Base-by-base conservation (phyloP, 1,139 yeast genomes). In the Pichiaceae sp. region DNA sequence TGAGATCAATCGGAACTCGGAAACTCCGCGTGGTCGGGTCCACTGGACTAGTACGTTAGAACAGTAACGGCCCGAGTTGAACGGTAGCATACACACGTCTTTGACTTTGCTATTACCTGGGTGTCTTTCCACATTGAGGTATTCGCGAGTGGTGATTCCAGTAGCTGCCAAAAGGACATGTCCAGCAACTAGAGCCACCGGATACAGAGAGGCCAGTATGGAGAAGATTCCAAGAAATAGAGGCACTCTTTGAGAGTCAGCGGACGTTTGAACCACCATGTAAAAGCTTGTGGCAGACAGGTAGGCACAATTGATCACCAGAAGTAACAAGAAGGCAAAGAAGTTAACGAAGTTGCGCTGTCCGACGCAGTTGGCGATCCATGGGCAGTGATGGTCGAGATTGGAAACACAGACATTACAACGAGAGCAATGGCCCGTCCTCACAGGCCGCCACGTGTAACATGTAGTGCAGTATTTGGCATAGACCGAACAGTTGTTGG, bases 361-460 rank as follows among this genome's bases (percentile, higher is more conserved):
- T 0, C 94, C 95, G 31, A 84, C 68, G 54, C 95, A 84, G 48
- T 78, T 83, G 52, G 82, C 80, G 42, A 84, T 57, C 89, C 91
- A 84, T 7, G 73, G 57, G 53, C 95, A 84, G 57, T 84, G 95
- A 54, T 84, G 95, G 54, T 84, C 95, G 51, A 72, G 77, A 25
- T 72, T 57, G 39, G 63, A 52, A 3, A 78, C 61, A 51, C 95
- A 84, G 31, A 65, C 63, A 38, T 71, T 69, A 54, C 95, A 84
- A 4, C 63, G 62, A 2, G 83, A 70, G 51, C 95, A 84, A 56
- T 84, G 95, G 31, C 71, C 62, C 1, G 75, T 54, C 39, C 95
- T 57, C 1, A 89, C 86, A 2, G 91, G 87, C 44, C 87, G 66
- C 70, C 80, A 68, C 17, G 73, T 60, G 12, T 70, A 59, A 55